A percentile compares a stretch with the other conserved stretches of the same genome.
Conservation (phyloP, 2,329 filamentous ascomycete genomes). For the Phialophora expanda region DNA sequence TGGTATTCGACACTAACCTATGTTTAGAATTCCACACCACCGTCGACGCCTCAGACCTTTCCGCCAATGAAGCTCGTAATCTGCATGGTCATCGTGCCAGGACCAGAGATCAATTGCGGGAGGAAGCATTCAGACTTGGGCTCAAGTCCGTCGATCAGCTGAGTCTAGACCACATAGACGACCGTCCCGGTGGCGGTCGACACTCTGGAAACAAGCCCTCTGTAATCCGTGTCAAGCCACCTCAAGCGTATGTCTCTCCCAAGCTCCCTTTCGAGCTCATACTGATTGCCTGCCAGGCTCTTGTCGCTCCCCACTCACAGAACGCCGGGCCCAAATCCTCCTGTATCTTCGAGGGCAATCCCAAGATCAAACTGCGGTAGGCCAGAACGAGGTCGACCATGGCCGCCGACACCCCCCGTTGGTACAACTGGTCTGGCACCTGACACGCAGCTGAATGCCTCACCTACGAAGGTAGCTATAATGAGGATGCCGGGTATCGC, state of each 20-base stretch:
- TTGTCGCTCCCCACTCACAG: background rate
- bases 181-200: constrained; percentile 8
- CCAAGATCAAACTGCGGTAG: background rate
- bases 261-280: background rate
- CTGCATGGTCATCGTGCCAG: constrained; percentile 36
- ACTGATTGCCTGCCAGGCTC: background rate
- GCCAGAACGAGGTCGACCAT: constrained; percentile 17
- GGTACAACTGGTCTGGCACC: constrained; percentile 8
- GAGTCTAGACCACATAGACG: constrained; percentile 25
- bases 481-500: background rate
- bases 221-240: background rate
- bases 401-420: constrained; percentile 26
- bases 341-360: background rate
- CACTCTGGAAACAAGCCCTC: background rate
- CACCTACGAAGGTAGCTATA: background rate
- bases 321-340: background rate
- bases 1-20: background rate
- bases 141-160: constrained; percentile 1
- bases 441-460: background rate
- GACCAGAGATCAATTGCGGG: constrained; percentile 7
- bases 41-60: constrained; percentile 12
- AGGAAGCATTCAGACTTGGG: constrained; percentile 14
- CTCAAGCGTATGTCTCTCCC: background rate
- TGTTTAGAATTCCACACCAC: constrained; percentile 15
- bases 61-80: constrained; percentile 29